These are phyloP conservation scores for Dispira simplex DNA, from an alignment of 192 early-diverging fungal species.

Conservation along the genomic window DNA sequence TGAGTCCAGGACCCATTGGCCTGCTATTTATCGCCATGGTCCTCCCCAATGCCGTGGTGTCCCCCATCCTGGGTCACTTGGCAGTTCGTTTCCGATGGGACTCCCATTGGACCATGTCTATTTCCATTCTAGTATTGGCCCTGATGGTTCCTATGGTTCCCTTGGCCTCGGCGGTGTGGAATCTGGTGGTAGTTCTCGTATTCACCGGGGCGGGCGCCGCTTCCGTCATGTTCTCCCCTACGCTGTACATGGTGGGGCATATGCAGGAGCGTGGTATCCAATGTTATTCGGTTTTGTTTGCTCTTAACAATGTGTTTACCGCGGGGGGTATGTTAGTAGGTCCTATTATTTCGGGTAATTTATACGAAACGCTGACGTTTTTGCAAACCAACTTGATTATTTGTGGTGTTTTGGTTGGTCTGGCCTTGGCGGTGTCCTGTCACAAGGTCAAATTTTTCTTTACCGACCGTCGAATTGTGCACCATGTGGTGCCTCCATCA, in stretches of 20 bases:
- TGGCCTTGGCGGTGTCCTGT: background rate
- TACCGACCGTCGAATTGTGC: background rate
- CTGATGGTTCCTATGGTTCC: background rate
- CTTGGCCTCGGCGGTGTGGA: background rate
- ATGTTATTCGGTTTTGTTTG: background rate
- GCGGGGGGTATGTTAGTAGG: background rate
- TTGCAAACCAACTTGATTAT: background rate
- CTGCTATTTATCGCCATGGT: background rate
- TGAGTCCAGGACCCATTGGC: slow-evolving; percentile 17
- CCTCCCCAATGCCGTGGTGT: slow-evolving; percentile 4
- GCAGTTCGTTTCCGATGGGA: slow-evolving; percentile 22
- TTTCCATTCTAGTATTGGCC: background rate
- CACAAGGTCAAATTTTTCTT: background rate
- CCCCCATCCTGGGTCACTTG: slow-evolving; percentile 22
- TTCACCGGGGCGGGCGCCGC: slow-evolving; percentile 1
- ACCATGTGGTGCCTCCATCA: background rate
- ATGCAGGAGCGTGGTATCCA: background rate
- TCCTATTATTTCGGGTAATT: background rate
- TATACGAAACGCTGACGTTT: background rate
- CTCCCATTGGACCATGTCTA: background rate
- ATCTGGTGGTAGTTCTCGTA: background rate
- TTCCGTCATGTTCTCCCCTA: background rate
- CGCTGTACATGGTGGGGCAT: background rate
- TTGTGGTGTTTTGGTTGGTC: background rate
- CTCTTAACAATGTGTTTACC: slow-evolving; percentile 5